Base-by-base conservation (phyloP, 1,284 basidiomycete genomes). In the Irpex lacteus region DNA sequence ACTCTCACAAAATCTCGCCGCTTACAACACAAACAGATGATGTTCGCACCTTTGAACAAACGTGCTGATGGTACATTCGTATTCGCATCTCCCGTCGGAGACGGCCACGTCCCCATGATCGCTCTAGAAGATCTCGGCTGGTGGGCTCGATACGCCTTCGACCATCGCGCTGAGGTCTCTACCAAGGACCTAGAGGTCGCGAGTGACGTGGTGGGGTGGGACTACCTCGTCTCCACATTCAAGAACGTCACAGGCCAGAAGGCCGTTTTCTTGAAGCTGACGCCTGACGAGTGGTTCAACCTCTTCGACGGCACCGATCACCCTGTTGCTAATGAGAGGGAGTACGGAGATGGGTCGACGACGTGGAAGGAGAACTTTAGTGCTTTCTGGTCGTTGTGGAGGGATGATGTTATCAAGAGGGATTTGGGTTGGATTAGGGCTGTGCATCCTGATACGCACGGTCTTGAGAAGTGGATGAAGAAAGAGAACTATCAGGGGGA, bases 191-290 rank as follows among this genome's bases (percentile, higher is more conserved):
- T 63, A 34, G 52, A 47, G 21, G 55, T 63, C 21, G 59, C 59
- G 13, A 63, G 58, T 57, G 80, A 85, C 62, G 69, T 76, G 62
- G 80, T 83, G 21, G 73, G 72, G 5, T 81, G 80, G 78, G 76
- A 81, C 18, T 73, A 80, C 59, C 75, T 84, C 59, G 76, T 76
- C 5, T 67, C 72, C 37, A 77, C 77, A 54, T 84, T 84, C 75
- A 76, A 69, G 58, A 76, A 77, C 66, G 81, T 82, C 34, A 82
- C 81, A 3, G 80, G 80, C 1, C 66, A 76, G 66, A 76, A 76
- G 54, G 80, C 79, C 0, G 73, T 80, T 11, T 74, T 75, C 67
- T 72, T 77, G 34, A 68, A 74, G 40, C 75, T 78, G 50, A 72
- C 76, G 3, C 62, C 79, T 15, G 80, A 82, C 49, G 74, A 82